Percentiles rank a stretch among this genome's conserved stretches.
phyloP scores from a whole-genome alignment of 2,329 filamentous ascomycete species.

The Aureobasidium melanogenum region DNA sequence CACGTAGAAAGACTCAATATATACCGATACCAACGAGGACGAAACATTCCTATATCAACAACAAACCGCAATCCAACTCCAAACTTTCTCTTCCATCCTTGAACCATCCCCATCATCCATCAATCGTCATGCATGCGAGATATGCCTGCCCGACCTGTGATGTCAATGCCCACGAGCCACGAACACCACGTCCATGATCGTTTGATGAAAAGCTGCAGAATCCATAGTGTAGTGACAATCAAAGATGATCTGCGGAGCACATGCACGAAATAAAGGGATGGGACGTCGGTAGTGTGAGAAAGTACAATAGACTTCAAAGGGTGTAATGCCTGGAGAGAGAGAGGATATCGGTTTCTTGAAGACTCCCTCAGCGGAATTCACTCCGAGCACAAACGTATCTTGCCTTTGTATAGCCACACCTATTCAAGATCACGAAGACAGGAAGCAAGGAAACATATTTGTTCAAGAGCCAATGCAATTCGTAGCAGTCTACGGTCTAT shows the following conservation, averaged over 20 bases:
- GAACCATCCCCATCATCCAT: no score
- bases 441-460: neutral
- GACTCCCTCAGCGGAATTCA: no score
- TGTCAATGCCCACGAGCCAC: neutral
- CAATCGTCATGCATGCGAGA: neutral
- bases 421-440: neutral
- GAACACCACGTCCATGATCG: neutral
- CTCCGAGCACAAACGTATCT: neutral
- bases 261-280: neutral
- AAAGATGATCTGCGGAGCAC: neutral
- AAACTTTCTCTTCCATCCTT: no score
- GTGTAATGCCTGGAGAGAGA: neutral
- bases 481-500: constrained; percentile 6
- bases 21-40: no score
- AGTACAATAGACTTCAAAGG: neutral
- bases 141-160: neutral
- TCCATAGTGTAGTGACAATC: neutral
- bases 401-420: neutral
- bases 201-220: no score
- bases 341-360: no score
- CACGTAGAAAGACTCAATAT: no score
- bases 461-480: constrained; percentile 1
- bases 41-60: no score
- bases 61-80: no score
- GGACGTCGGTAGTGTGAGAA: neutral